These are phyloP conservation scores for Quercus phellos DNA, from an alignment of 331 rosid genomes.

Conservation along the genomic window DNA sequence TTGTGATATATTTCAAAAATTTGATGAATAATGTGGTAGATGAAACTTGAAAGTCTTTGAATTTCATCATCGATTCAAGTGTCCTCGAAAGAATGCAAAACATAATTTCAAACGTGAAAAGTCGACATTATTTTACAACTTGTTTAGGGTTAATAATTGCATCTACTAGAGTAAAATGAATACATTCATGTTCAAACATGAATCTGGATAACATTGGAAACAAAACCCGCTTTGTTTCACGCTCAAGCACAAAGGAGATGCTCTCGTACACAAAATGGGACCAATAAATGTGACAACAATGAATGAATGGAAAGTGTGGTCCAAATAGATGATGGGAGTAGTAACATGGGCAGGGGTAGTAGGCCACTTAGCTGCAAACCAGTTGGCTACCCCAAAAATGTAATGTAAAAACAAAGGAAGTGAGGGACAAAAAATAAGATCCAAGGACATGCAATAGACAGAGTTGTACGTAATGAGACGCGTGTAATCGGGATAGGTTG, in stretches of 20 bases:
- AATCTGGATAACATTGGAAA: too few species aligned
- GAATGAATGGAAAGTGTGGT: conserved; percentile 30
- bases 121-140: too few species aligned
- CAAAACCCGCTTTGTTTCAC: too few species aligned
- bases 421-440: conserved; percentile 19
- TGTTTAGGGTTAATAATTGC: too few species aligned
- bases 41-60: too few species aligned
- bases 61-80: too few species aligned
- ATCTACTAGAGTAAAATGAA: too few species aligned
- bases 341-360: conserved; percentile 17
- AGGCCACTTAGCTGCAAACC: conserved; percentile 37
- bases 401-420: conserved; percentile 26
- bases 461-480: conserved; percentile 20
- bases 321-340: conserved; percentile 31
- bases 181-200: too few species aligned
- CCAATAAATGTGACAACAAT: conserved; percentile 24
- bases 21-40: rapidly evolving
- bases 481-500: conserved; percentile 24
- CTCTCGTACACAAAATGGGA: conserved; percentile 36
- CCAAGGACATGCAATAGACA: conserved; percentile 37
- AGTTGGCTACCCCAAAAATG: conserved; percentile 27
- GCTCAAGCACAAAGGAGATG: neutral
- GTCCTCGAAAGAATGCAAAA: too few species aligned
- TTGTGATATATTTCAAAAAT: too few species aligned
- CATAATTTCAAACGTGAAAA: too few species aligned